phyloP scores from a whole-genome alignment of 257 asterid genomes.

The Rhazya stricta region DNA sequence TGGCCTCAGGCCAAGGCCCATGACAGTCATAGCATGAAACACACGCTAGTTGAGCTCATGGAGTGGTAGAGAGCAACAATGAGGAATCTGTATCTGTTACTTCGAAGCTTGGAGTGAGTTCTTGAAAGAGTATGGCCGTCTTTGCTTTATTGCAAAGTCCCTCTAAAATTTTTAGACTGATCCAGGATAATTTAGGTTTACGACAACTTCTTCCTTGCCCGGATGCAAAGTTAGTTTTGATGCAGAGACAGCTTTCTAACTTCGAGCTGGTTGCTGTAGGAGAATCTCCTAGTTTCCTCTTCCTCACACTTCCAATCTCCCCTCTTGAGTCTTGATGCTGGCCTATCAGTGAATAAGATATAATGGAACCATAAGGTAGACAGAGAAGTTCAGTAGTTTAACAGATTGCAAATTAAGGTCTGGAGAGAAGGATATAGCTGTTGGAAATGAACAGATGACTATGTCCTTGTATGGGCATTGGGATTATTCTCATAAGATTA shows the following conservation, averaged over 20 bases:
- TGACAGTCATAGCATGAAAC: too few relatives aligned
- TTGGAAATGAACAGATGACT: background rate
- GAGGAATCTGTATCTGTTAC: background rate
- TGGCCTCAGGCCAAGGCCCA: background rate
- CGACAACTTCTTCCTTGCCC: background rate
- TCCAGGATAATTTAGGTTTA: background rate
- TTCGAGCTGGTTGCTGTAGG: background rate
- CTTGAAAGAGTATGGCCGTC: background rate
- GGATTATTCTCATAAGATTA: background rate
- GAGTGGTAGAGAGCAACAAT: background rate
- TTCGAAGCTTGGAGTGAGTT: background rate
- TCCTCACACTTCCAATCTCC: background rate
- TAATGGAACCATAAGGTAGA: background rate
- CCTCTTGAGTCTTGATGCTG: background rate
- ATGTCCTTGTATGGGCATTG: background rate
- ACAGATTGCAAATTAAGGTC: too few relatives aligned
- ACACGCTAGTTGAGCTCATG: background rate
- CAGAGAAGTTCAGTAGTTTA: too few relatives aligned
- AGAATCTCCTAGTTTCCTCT: background rate
- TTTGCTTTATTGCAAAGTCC: background rate
- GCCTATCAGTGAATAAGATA: background rate
- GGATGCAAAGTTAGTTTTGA: background rate
- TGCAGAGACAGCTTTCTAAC: background rate
- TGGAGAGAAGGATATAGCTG: too few relatives aligned
- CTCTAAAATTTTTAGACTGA: background rate